Conservation (phyloP, 208 protist species). For the Trypanosoma avium region DNA sequence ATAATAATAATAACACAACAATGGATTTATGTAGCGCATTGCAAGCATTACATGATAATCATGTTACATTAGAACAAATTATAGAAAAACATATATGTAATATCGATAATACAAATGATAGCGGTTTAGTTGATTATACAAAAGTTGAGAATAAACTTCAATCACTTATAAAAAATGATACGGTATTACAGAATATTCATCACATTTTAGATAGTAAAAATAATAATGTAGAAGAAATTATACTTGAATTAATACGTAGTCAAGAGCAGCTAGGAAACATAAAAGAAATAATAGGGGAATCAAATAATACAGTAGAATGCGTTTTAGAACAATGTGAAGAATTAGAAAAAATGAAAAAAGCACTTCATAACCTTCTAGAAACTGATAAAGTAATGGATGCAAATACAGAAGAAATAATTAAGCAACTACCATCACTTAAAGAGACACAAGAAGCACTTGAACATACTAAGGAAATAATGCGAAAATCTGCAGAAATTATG, state of each 20-base stretch:
- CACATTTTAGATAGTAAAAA: constrained; percentile 13
- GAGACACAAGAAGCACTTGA: constrained; percentile 8
- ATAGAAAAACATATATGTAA: constrained; percentile 11
- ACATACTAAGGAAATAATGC: background rate
- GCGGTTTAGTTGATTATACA: background rate
- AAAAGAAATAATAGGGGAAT: background rate
- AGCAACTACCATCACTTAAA: constrained; percentile 5
- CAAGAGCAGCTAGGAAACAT: constrained; percentile 5
- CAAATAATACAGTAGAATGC: background rate
- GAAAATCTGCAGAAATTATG: background rate
- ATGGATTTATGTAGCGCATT: constrained; percentile 17
- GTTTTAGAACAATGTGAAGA: constrained; percentile 12
- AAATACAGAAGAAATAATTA: constrained; percentile 17
- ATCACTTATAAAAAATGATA: background rate
- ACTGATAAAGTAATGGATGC: background rate
- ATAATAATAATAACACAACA: background rate
- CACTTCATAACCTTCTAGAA: constrained; percentile 1
- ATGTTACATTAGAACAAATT: constrained; percentile 13
- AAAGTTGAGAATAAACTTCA: constrained; percentile 2
- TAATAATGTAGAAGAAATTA: background rate
- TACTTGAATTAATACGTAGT: constrained; percentile 4
- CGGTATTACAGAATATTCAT: constrained; percentile 12
- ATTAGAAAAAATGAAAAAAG: constrained; percentile 10
- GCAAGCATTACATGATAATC: constrained; percentile 7
- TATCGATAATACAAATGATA: background rate